Evolutionary conservation across 176 grass and related monocot genomes (phyloP).

Genomic region (Ananas comosus): DNA sequence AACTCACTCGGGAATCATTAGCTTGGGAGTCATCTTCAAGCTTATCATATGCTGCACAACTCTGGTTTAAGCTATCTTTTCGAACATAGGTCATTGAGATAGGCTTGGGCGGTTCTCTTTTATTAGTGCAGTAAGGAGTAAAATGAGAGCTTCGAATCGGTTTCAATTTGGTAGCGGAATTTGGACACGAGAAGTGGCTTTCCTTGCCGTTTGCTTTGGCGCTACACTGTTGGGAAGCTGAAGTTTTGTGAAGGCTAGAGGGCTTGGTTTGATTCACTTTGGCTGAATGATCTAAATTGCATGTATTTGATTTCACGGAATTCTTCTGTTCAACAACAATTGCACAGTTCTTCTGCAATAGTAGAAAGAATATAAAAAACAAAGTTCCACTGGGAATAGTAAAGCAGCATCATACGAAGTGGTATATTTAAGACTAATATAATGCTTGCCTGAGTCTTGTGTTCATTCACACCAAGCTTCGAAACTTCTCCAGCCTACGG

Average conservation of each 20-base stretch:
- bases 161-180: conserved; percentile 29
- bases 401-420: neutral
- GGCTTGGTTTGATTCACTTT: conserved; percentile 32
- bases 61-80: conserved; percentile 23
- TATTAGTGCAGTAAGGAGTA: conserved; percentile 29
- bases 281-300: conserved; percentile 23
- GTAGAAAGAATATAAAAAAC: neutral
- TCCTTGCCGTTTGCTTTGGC: conserved; percentile 30
- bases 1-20: conserved; percentile 27
- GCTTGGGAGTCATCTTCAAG: conserved; percentile 27
- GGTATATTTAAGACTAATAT: conserved; percentile 12
- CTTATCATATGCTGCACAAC: conserved; percentile 38
- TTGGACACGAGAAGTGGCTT: conserved; percentile 52
- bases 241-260: conserved; percentile 22
- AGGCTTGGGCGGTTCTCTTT: conserved; percentile 13
- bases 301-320: conserved; percentile 23
- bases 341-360: conserved; percentile 30
- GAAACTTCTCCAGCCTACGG: conserved; percentile 31
- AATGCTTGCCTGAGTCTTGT: conserved; percentile 30
- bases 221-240: conserved; percentile 41
- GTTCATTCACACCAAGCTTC: conserved; percentile 20
- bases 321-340: conserved; percentile 25
- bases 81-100: conserved; percentile 5
- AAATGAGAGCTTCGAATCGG: conserved; percentile 54
- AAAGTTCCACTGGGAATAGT: neutral